Percentiles rank a stretch among this genome's conserved stretches.
Evolutionary conservation across 2,329 filamentous ascomycete species (phyloP).

Genomic region (Herpotrichia juniperi): DNA sequence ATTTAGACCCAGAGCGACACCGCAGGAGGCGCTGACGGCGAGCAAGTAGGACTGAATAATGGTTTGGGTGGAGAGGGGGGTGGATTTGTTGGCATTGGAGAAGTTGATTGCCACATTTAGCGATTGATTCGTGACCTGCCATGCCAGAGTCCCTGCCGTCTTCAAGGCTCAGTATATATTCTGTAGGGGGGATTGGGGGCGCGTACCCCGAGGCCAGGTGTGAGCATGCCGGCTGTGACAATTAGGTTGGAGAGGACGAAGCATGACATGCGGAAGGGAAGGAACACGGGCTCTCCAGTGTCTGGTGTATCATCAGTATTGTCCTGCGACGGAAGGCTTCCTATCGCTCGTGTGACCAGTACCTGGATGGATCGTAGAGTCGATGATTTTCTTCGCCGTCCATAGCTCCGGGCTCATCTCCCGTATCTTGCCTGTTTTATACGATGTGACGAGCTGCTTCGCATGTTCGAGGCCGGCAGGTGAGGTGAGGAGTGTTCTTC

Average conservation of each 20-base stretch:
- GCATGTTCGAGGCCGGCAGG: conserved; percentile 80
- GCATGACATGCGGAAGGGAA: conserved; percentile 97
- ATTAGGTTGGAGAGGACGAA: conserved; percentile 93
- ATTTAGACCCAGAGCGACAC: conserved; percentile 91
- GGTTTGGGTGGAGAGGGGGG: conserved; percentile 78
- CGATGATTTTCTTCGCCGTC: conserved; percentile 95
- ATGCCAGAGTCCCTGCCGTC: conserved; percentile 84
- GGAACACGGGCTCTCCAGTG: conserved; percentile 87
- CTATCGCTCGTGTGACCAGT: conserved; percentile 38
- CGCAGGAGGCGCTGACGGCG: conserved; percentile 91
- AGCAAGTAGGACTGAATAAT: conserved; percentile 89
- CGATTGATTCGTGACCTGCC: conserved; percentile 97
- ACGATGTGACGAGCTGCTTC: conserved; percentile 79
- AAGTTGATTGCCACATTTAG: conserved; percentile 98
- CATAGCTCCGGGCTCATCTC: conserved; percentile 91
- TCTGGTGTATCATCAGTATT: conserved; percentile 60
- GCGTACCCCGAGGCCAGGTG: conserved; percentile 77
- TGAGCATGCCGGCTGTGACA: conserved; percentile 96
- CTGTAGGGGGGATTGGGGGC: conserved; percentile 5
- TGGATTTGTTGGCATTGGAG: conserved; percentile 97
- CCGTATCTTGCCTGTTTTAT: conserved; percentile 81
- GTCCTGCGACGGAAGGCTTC: conserved; percentile 5
- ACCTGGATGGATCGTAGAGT: conserved; percentile 96
- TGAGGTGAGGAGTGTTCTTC: conserved; percentile 85
- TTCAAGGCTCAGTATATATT: conserved; percentile 43